These are phyloP conservation scores for Penicillium nucicola DNA, from an alignment of 495 filamentous ascomycete genomes.

Conservation along the genomic window DNA sequence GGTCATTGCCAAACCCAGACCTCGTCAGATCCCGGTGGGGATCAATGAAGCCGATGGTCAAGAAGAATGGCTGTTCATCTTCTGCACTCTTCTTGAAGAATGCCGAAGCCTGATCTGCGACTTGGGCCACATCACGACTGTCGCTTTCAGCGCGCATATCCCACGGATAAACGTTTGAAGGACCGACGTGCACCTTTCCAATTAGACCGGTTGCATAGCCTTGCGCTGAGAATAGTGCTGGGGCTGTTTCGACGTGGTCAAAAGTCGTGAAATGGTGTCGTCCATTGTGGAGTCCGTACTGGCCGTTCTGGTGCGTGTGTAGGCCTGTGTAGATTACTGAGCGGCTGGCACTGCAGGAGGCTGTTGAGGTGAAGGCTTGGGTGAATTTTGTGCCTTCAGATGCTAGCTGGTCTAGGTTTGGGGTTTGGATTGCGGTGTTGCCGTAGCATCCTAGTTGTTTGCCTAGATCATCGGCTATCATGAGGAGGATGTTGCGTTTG, in stretches of 20 bases:
- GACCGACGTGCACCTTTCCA: constrained; percentile 47
- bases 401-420: constrained; percentile 39
- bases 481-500: constrained; percentile 34
- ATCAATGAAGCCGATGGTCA: constrained; percentile 44
- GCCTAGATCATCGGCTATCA: constrained; percentile 44
- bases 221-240: constrained; percentile 27
- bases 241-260: constrained; percentile 38
- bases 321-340: constrained; percentile 45
- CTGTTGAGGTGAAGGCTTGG: constrained; percentile 42
- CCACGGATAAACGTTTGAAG: constrained; percentile 38
- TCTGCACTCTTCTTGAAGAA: constrained; percentile 33
- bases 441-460: constrained; percentile 41
- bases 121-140: constrained; percentile 28
- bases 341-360: constrained; percentile 43
- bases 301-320: constrained; percentile 46
- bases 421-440: constrained; percentile 27
- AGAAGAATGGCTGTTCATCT: constrained; percentile 31
- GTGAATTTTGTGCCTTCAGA: constrained; percentile 30
- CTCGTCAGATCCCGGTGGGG: constrained; percentile 41
- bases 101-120: constrained; percentile 29
- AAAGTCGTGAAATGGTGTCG: constrained; percentile 41
- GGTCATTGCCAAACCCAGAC: constrained; percentile 40
- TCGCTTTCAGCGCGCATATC: constrained; percentile 33
- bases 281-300: constrained; percentile 37
- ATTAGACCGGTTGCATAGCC: constrained; percentile 43